Base-by-base conservation (phyloP, 257 asterid genomes). In the Voacanga thouarsii region DNA sequence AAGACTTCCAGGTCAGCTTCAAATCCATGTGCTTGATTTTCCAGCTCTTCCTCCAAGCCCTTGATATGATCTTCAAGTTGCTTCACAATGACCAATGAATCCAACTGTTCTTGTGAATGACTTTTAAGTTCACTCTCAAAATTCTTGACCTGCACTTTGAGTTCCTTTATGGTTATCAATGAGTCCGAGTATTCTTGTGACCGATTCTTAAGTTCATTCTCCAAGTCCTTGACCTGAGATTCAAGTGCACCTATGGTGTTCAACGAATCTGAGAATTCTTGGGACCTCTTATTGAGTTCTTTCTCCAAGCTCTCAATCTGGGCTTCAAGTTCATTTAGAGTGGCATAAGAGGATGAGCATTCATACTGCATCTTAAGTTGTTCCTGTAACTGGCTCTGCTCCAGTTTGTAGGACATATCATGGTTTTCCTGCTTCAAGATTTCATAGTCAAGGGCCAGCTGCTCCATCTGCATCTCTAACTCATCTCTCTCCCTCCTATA, bases 401-500 rank as follows among this genome's bases (percentile, higher is more conserved):
- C 94, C 65, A 96, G 78, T 87, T 85, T 90, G 86, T 89, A 83
- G 0, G 92, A 84, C 86, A 93, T 86, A 55, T 92, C 96, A 53
- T 94, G 97, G 66, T 90, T 92, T 86, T 93, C 98, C 85, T 96
- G 99, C 88, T 92, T 94, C 91, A 89, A 82, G 72, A 94, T 93
- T 89, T 96, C 98, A 6, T 96, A 94, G 76, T 96, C 98, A 45
- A 96, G 97, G 16, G 99, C 98, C 47, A 96, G 92, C 87, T 96
- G 98, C 87, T 96, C 99, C 97, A 92, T 90, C 81, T 92, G 99
- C 90, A 87, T 89, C 87, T 93, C 97, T 15, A 92, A 69, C 68
- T 96, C 97, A 41, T 96, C 97, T 83, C 81, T 90, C 53, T 92
- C 98, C 77, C 95, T 83, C 85, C 82, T 87, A 80, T 82, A 90